phyloP scores from a whole-genome alignment of 2,329 filamentous ascomycete genomes.

The Beauveria asiatica region DNA sequence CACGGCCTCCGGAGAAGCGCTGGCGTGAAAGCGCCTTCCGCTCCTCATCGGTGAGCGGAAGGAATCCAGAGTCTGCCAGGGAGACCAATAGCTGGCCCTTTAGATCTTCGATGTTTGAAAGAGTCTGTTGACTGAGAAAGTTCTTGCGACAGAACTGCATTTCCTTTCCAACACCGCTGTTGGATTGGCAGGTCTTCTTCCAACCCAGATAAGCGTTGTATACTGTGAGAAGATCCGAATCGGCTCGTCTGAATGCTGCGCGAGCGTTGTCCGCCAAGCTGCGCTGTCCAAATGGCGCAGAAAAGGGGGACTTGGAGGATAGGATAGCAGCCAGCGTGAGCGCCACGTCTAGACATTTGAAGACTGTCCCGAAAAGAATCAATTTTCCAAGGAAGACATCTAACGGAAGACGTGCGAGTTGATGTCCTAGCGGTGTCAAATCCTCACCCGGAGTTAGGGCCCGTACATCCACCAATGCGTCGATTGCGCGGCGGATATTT shows the following conservation, averaged over 20 bases:
- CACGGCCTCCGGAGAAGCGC: conserved; percentile 45
- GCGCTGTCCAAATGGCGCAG: conserved; percentile 77
- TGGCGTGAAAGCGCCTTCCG: conserved; percentile 58
- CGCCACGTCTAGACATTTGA: conserved; percentile 84
- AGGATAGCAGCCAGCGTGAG: conserved; percentile 88
- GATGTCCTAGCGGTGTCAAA: conserved; percentile 75
- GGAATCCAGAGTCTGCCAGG: conserved; percentile 75
- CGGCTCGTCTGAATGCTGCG: conserved; percentile 69
- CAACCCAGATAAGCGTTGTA: conserved; percentile 91
- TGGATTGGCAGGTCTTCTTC: conserved; percentile 70
- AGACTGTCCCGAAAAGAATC: conserved; percentile 75
- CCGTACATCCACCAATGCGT: conserved; percentile 86
- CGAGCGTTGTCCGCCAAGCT: conserved; percentile 66
- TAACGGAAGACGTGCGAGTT: conserved; percentile 79
- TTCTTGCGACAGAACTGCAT: conserved; percentile 92
- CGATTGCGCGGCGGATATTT: conserved; percentile 87
- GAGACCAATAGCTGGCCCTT: conserved; percentile 85
- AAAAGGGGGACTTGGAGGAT: conserved; percentile 90
- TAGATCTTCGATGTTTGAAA: conserved; percentile 88
- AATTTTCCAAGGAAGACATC: conserved; percentile 95
- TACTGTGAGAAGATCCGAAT: conserved; percentile 85
- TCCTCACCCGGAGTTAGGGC: conserved; percentile 76
- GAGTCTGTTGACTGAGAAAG: conserved; percentile 79
- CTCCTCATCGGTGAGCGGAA: conserved; percentile 67
- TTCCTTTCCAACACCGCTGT: conserved; percentile 57